These are phyloP conservation scores for Datura wrightii DNA, from an alignment of 257 asterid species.

Conservation along the genomic window DNA sequence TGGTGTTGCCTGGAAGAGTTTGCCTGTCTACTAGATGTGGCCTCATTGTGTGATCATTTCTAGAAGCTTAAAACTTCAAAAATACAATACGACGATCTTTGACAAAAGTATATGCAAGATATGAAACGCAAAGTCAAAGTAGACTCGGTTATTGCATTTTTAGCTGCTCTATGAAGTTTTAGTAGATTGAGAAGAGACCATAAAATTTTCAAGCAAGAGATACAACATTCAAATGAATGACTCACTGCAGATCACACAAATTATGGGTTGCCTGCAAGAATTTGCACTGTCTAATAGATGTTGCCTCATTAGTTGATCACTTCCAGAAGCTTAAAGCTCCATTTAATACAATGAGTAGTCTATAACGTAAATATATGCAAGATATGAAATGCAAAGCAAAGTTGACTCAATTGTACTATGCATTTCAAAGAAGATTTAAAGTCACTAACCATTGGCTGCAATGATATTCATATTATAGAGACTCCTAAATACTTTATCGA, in stretches of 20 bases:
- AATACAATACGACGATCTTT: no score
- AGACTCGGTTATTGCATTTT: background rate
- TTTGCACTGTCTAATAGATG: background rate
- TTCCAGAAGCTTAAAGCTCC: background rate
- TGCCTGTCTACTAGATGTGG: background rate
- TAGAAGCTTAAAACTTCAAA: background rate
- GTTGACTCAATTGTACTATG: background rate
- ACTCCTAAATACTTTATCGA: background rate
- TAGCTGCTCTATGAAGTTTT: background rate
- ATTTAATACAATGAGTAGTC: background rate
- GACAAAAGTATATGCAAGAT: background rate
- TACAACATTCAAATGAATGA: background rate
- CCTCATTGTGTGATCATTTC: background rate
- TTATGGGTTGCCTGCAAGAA: background rate
- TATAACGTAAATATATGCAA: background rate
- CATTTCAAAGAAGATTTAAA: background rate
- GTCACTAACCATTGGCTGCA: background rate
- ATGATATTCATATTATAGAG: background rate
- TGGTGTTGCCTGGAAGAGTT: background rate
- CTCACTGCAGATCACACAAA: background rate
- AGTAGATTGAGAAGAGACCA: background rate
- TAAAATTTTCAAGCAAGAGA: background rate
- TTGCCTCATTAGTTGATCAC: constrained; percentile 14
- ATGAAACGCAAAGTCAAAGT: background rate
- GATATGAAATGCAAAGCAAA: background rate